Base-by-base conservation (phyloP, 75 land plant genomes). In the Larix kaempferi region DNA sequence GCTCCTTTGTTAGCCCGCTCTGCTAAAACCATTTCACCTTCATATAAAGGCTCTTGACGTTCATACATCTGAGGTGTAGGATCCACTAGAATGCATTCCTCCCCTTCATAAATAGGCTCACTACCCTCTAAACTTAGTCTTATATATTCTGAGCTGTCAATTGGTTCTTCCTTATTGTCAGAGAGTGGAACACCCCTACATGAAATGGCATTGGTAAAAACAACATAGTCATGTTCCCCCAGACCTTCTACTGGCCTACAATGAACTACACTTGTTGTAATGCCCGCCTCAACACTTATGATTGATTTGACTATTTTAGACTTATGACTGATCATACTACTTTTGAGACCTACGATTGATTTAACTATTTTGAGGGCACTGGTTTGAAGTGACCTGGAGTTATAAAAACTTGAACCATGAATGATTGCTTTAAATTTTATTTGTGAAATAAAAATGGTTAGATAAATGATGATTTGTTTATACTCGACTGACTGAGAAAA, bases 61-160 rank as follows among this genome's bases (percentile, higher is more conserved):
- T 88, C 90, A 80, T 77, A 85, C 13, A 33, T 71, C 26, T 84
- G 55, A 65, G 65, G 56, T 58, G 76, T 75, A 67, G 84, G 71
- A 86, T 93, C 89, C 12, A 78, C 41, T 77, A 78, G 81, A 66
- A 89, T 85, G 49, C 82, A 82, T 17, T 87, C 91, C 76, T 93
- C 96, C 66, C 99, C 99, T 89, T 96, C 97, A 87, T 96, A 94
- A 15, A 96, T 75, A 35, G 95, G 98, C 75, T 96, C 99, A 80
- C 79, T 81, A 57, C 74, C 79, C 49, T 84, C 88, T 79, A 86
- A 56, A 74, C 75, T 82, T 69, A 90, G 72, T 77, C 79, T 63
- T 57, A 75, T 44, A 75, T 21, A 74, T 17, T 78, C 82, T 66
- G 81, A 21, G 22, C 33, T 79, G 69, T 84, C 82, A 57, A 4